Evolutionary conservation across 2,329 filamentous ascomycete genomes (phyloP).

Genomic region (Gaeumannomyces sp.): DNA sequence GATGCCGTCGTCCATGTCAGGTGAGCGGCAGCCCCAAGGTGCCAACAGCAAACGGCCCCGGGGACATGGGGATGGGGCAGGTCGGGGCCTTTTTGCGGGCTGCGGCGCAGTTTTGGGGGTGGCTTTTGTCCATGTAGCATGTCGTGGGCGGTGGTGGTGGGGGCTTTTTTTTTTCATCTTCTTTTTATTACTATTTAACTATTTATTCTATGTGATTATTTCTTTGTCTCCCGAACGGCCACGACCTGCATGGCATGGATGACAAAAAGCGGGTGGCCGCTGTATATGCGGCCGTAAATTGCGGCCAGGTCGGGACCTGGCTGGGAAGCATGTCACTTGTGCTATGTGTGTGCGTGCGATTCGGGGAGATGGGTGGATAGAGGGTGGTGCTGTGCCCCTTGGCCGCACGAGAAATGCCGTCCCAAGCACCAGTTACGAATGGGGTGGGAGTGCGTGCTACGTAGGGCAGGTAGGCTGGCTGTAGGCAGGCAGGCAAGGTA

Average conservation of each 20-base stretch:
- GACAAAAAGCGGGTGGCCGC: neutral
- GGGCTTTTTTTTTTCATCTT: neutral
- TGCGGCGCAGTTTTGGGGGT: neutral
- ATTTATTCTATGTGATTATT: too few species aligned
- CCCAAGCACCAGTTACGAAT: neutral
- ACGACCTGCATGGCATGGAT: neutral
- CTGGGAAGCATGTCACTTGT: neutral
- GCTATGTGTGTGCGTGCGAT: neutral
- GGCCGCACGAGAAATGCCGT: neutral
- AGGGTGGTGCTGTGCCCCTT: neutral
- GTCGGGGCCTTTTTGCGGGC: too few species aligned
- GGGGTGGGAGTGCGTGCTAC: neutral
- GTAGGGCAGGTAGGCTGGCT: too few species aligned
- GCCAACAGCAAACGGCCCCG: neutral
- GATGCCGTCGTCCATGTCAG: neutral
- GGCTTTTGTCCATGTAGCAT: neutral
- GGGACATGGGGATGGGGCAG: neutral
- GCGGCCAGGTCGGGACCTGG: neutral
- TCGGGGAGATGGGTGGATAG: too few species aligned
- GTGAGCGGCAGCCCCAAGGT: neutral
- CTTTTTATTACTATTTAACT: neutral
- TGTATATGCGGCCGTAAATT: neutral
- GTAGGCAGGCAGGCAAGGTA: neutral
- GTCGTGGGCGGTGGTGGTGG: neutral
- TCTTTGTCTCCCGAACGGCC: neutral